Percentiles rank a stretch among this genome's conserved stretches.
These are phyloP conservation scores for Plenodomus tracheiphilus DNA, from an alignment of 2,329 filamentous ascomycete genomes.

Conservation along the genomic window DNA sequence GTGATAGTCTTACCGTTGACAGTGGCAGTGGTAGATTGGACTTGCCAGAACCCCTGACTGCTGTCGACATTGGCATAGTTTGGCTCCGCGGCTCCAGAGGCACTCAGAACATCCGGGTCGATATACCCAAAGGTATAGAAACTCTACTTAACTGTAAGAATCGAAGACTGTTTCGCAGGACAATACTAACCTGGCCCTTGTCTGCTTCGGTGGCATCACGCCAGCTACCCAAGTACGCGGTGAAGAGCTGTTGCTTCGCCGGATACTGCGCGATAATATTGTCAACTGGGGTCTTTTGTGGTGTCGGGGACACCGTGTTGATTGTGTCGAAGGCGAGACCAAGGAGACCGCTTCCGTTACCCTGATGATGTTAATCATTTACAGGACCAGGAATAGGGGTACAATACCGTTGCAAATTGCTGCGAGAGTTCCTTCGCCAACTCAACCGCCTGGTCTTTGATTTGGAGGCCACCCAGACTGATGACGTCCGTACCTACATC, in stretches of 20 bases:
- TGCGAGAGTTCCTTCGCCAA: conserved; percentile 61
- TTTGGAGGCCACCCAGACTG: conserved; percentile 60
- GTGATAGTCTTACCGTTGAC: conserved; percentile 47
- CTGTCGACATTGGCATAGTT: conserved; percentile 59
- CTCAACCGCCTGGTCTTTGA: conserved; percentile 64
- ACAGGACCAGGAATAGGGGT: too few relatives aligned
- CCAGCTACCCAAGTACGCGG: conserved; percentile 23
- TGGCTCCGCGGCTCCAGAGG: conserved; percentile 58
- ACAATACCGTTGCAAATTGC: conserved; percentile 45
- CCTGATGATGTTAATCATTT: conserved; percentile 33
- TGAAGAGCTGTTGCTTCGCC: conserved; percentile 17
- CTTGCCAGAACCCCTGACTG: conserved; percentile 65
- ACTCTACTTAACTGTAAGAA: conserved; percentile 3
- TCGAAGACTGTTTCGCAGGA: fast-evolving
- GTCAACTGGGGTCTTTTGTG: conserved; percentile 61
- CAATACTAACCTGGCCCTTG: conserved; percentile 12
- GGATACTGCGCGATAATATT: conserved; percentile 45
- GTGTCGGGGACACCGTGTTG: conserved; percentile 57
- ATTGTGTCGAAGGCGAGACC: conserved; percentile 62
- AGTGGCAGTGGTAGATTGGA: conserved; percentile 57
- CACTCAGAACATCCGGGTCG: conserved; percentile 45
- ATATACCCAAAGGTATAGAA: conserved; percentile 57
- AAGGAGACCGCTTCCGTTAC: conserved; percentile 60
- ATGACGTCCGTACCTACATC: conserved; percentile 67
- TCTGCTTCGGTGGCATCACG: conserved; percentile 21